Evolutionary conservation across 495 filamentous ascomycete genomes (phyloP).

Genomic region (Copromyces sp.): DNA sequence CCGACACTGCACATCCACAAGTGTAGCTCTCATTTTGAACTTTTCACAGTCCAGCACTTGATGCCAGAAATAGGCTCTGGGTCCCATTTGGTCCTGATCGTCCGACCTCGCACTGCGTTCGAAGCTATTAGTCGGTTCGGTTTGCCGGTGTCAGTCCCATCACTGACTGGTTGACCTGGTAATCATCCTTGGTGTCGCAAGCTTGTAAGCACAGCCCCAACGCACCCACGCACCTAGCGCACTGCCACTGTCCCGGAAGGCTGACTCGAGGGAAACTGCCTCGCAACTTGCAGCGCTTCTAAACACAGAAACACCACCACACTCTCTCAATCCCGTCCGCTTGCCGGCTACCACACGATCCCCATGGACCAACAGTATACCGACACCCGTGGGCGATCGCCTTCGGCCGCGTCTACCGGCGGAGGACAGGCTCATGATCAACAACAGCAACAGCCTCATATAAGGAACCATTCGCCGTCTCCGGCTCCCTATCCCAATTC

Average conservation of each 20-base stretch:
- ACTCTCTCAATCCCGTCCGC: conserved; percentile 1
- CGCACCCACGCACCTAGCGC: conserved; percentile 6
- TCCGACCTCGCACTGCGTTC: not conserved
- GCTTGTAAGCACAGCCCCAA: conserved; percentile 28
- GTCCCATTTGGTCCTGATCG: not conserved
- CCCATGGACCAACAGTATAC: conserved; percentile 38
- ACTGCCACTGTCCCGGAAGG: conserved; percentile 26
- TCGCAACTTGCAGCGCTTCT: conserved; percentile 19
- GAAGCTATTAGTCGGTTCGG: not conserved
- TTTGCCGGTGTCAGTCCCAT: not conserved
- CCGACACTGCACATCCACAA: not conserved
- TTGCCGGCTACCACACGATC: conserved; percentile 9
- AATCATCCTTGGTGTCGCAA: conserved; percentile 4
- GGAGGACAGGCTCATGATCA: conserved; percentile 17
- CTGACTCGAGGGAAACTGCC: conserved; percentile 26
- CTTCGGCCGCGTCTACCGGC: conserved; percentile 28
- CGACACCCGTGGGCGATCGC: conserved; percentile 37
- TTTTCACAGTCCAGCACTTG: not conserved
- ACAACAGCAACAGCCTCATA: conserved; percentile 32
- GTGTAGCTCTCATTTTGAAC: not conserved
- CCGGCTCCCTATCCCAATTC: conserved; percentile 35
- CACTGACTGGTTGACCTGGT: not conserved
- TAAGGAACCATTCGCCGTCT: conserved; percentile 43
- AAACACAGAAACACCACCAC: conserved; percentile 32
- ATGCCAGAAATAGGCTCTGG: not conserved